A percentile compares a stretch with the other conserved stretches of the same genome.
These are phyloP conservation scores for Candida sp. DNA, from an alignment of 1,139 yeast species.

Conservation along the genomic window DNA sequence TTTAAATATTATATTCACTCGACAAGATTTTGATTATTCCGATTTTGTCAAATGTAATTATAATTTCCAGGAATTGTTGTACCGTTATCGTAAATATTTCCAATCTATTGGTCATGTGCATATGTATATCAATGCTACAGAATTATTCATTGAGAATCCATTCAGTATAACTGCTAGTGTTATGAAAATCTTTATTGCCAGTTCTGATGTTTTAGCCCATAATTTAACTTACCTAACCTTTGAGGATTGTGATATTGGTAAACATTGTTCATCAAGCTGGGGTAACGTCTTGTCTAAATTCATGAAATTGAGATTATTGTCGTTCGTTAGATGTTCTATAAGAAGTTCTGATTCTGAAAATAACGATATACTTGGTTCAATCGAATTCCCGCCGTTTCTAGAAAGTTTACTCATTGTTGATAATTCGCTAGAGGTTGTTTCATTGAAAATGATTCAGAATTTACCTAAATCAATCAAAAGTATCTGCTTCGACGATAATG, in stretches of 20 bases:
- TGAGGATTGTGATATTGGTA: conserved; percentile 34
- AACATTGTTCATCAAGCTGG: conserved; percentile 31
- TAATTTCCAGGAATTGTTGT: conserved; percentile 6
- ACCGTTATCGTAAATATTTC: neutral
- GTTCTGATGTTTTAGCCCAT: conserved; percentile 9
- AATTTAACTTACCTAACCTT: conserved; percentile 24
- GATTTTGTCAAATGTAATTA: conserved; percentile 21
- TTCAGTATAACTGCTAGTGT: conserved; percentile 11
- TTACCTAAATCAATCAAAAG: conserved; percentile 26
- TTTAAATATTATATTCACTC: conserved; percentile 23
- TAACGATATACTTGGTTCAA: conserved; percentile 21
- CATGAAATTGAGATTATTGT: conserved; percentile 16
- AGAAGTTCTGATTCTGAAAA: conserved; percentile 11
- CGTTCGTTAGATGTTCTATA: conserved; percentile 26
- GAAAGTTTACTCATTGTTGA: conserved; percentile 20
- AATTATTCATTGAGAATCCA: conserved; percentile 8
- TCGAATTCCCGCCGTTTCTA: conserved; percentile 28
- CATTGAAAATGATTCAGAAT: conserved; percentile 17
- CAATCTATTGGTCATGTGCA: neutral
- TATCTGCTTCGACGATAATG: conserved; percentile 15
- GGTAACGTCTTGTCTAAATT: conserved; percentile 26
- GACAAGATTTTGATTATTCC: conserved; percentile 27
- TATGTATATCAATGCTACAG: neutral
- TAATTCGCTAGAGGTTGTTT: conserved; percentile 21
- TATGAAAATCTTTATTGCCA: conserved; percentile 9